Conservation (phyloP, 78 protist genomes). For the Parvularia atlantis region DNA sequence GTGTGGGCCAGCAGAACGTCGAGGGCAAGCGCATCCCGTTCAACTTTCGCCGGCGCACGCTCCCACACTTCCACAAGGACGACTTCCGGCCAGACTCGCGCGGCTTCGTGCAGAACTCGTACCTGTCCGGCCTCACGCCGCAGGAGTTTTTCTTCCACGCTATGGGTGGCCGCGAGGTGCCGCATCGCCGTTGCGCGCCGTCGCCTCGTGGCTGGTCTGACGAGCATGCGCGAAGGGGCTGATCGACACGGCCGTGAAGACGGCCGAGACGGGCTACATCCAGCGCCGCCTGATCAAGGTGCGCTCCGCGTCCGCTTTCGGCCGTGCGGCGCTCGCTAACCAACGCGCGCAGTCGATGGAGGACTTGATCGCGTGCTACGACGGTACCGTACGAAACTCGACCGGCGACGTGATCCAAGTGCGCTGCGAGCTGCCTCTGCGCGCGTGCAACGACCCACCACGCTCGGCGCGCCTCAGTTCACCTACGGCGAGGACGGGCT, state of each 20-base stretch:
- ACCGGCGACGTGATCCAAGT: conserved; percentile 56
- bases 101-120: conserved; percentile 97
- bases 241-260: conserved; percentile 99
- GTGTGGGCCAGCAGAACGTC: conserved; percentile 99
- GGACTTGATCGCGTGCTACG: conserved; percentile 75
- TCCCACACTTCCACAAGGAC: conserved; percentile 97
- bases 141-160: conserved; percentile 99
- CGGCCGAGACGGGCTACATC: conserved; percentile 98
- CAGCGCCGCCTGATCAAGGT: conserved; percentile 88
- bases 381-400: conserved; percentile 94
- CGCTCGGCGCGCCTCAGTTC: conserved; percentile 58
- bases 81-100: conserved; percentile 83
- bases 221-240: conserved; percentile 34
- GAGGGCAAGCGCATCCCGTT: conserved; percentile 97
- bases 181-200: conserved; percentile 11
- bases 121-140: conserved; percentile 91
- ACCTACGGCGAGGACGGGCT: conserved; percentile 96
- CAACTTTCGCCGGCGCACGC: conserved; percentile 88
- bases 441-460: neutral
- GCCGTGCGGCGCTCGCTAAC: conserved; percentile 18
- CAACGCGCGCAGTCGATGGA: too few species aligned
- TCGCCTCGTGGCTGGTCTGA: neutral
- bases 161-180: conserved; percentile 98
- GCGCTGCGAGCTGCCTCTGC: neutral
- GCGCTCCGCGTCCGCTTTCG: conserved; percentile 20